A percentile compares a stretch with the other conserved stretches of the same genome.
Evolutionary conservation across 176 grass and related monocot species (phyloP).

Genomic region (Eremochloa ophiuroides): DNA sequence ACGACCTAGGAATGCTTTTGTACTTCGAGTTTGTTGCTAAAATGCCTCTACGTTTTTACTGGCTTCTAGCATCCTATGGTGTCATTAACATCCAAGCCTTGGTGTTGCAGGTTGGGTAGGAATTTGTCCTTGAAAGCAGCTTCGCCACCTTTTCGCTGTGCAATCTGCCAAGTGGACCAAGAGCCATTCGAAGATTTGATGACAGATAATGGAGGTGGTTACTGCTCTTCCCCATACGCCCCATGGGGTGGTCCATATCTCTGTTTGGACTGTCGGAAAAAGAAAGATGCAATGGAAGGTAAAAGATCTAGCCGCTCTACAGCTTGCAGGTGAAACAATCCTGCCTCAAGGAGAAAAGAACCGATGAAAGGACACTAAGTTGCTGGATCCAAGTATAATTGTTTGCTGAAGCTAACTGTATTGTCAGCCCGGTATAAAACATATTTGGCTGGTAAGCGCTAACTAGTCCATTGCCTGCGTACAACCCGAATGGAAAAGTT

Average conservation of each 20-base stretch:
- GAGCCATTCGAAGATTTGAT: conserved; percentile 54
- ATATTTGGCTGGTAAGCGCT: conserved; percentile 46
- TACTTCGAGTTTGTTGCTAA: not conserved
- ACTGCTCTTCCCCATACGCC: conserved; percentile 36
- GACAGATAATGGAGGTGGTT: conserved; percentile 39
- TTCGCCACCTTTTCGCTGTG: conserved; percentile 51
- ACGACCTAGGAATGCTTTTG: not conserved
- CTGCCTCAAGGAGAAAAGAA: conserved; percentile 23
- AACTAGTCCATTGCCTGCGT: conserved; percentile 24
- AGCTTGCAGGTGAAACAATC: conserved; percentile 46
- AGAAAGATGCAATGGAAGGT: conserved; percentile 99
- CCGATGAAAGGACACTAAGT: not conserved
- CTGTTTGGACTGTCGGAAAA: conserved; percentile 80
- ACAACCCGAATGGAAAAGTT: not conserved
- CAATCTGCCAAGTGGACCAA: conserved; percentile 88
- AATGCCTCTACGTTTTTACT: not conserved
- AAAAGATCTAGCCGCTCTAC: conserved; percentile 58
- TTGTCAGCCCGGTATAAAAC: conserved; percentile 10
- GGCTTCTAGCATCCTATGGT: not conserved
- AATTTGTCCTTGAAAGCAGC: conserved; percentile 58
- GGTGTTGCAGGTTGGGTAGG: conserved; percentile 60
- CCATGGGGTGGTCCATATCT: conserved; percentile 75
- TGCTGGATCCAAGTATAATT: conserved; percentile 32
- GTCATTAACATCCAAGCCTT: not conserved
- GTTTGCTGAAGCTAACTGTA: conserved; percentile 45